Conservation (phyloP, 805 yeast species). For the Isabelozyma heimii region DNA sequence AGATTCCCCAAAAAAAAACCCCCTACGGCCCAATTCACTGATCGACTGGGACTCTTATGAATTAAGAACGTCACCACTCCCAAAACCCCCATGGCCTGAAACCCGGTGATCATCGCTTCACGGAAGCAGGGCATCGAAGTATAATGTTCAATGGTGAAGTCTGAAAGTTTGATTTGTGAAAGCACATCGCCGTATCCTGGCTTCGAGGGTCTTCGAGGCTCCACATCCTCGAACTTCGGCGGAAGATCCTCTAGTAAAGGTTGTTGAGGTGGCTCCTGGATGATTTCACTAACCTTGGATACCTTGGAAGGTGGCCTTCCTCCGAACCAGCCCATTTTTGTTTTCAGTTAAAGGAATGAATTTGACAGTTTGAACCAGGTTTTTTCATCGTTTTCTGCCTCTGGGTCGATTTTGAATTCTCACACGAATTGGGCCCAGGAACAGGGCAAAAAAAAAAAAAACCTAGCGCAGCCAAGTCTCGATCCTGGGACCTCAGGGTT, state of each 20-base stretch:
- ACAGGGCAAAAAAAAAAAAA: slow-evolving; percentile 24
- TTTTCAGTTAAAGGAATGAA: background rate
- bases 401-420: background rate
- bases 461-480: slow-evolving; percentile 91
- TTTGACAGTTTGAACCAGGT: background rate
- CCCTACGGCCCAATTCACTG: slow-evolving; percentile 80
- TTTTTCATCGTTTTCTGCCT: background rate
- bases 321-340: slow-evolving; percentile 43
- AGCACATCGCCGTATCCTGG: slow-evolving; percentile 35
- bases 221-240: slow-evolving; percentile 45
- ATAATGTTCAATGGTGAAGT: slow-evolving; percentile 51
- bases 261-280: slow-evolving; percentile 14
- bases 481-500: slow-evolving; percentile 98
- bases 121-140: slow-evolving; percentile 72
- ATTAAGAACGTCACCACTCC: slow-evolving; percentile 65
- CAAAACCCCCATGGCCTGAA: slow-evolving; percentile 67
- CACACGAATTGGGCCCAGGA: background rate
- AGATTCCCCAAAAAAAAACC: slow-evolving; percentile 78
- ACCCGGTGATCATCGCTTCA: slow-evolving; percentile 75
- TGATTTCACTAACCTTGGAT: slow-evolving; percentile 30
- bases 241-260: slow-evolving; percentile 50
- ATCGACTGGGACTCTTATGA: slow-evolving; percentile 58
- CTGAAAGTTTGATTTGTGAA: slow-evolving; percentile 41
- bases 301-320: slow-evolving; percentile 33
- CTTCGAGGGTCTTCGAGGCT: slow-evolving; percentile 7